phyloP scores from a whole-genome alignment of 345 rosid genomes.

The Populus tremula region DNA sequence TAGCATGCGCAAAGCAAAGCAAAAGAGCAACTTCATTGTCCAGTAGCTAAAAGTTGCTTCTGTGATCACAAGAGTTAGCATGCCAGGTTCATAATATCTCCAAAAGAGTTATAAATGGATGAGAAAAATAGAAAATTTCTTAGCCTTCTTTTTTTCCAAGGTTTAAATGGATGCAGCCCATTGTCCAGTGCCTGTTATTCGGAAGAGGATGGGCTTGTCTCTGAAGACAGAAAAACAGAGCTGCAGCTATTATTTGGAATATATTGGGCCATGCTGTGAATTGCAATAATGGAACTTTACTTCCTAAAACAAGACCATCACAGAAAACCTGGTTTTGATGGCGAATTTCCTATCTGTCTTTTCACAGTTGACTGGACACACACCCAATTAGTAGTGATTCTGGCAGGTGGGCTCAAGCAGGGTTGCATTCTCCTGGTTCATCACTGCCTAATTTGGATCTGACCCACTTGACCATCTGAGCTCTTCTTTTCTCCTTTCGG shows the following conservation, averaged over 20 bases:
- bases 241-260: background rate
- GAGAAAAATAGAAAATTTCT: too few relatives aligned
- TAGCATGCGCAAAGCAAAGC: constrained; percentile 4
- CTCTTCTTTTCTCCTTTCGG: background rate
- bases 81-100: background rate
- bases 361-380: background rate
- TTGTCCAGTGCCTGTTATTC: background rate
- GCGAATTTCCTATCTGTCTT: background rate
- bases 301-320: background rate
- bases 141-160: background rate
- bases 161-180: background rate
- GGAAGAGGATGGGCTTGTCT: background rate
- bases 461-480: too few relatives aligned
- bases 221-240: background rate
- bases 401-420: background rate
- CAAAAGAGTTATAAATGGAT: background rate
- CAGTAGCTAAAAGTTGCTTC: background rate
- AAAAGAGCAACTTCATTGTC: background rate
- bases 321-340: background rate
- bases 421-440: background rate
- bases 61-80: background rate
- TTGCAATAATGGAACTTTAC: background rate
- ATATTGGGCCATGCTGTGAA: background rate
- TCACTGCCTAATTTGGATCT: background rate
- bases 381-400: background rate